phyloP scores from a whole-genome alignment of 345 rosid species.

The Reutealis trisperma region DNA sequence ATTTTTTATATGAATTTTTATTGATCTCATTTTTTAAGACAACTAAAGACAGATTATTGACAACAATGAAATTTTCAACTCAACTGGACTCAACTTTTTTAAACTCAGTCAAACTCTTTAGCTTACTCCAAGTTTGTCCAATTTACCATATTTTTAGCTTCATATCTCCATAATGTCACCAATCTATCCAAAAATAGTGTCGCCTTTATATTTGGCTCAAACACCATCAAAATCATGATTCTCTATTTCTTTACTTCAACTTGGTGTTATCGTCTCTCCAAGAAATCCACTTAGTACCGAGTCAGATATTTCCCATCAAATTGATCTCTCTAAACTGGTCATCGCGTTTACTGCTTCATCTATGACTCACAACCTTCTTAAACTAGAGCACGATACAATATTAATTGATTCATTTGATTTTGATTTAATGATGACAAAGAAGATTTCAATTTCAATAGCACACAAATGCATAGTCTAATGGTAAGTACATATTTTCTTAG shows the following conservation, averaged over 20 bases:
- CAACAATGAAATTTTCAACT: too few relatives aligned
- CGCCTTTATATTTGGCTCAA: conserved; percentile 10
- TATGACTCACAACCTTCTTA: conserved; percentile 7
- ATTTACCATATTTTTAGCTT: not conserved
- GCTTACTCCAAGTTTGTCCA: not conserved
- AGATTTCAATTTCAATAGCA: too few relatives aligned
- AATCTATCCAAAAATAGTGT: not conserved
- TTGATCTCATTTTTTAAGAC: too few relatives aligned
- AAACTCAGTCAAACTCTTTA: too few relatives aligned
- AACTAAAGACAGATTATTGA: too few relatives aligned
- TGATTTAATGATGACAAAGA: not conserved
- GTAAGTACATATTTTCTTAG: too few relatives aligned
- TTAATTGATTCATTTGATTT: conserved; percentile 15
- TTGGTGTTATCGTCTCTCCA: conserved; percentile 11
- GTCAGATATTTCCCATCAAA: conserved; percentile 6
- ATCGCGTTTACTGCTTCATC: conserved; percentile 11
- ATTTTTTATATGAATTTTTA: too few relatives aligned
- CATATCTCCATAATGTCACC: not conserved
- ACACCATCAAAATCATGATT: conserved; percentile 4
- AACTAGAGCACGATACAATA: not conserved
- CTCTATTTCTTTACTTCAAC: conserved; percentile 16
- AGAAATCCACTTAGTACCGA: conserved; percentile 14
- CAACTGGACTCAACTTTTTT: too few relatives aligned
- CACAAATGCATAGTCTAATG: too few relatives aligned
- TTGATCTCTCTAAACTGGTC: conserved; percentile 1